A percentile compares a stretch with the other conserved stretches of the same genome.
phyloP scores from a whole-genome alignment of 345 rosid genomes.

The Gossypium herbaceum region DNA sequence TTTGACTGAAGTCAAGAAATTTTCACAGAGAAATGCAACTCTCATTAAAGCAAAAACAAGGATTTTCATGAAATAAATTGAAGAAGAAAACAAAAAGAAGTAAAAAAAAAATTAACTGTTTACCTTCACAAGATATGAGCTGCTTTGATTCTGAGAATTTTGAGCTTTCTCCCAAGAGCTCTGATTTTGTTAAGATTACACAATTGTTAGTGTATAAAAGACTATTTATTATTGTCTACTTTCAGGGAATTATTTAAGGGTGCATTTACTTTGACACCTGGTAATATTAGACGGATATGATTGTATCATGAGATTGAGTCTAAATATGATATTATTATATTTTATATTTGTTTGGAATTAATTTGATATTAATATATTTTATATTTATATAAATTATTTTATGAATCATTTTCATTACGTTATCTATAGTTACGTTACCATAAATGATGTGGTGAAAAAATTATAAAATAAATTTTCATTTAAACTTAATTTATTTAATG shows the following conservation, averaged over 20 bases:
- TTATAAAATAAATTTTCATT: too few relatives aligned
- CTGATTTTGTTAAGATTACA: neutral
- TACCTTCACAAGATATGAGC: neutral
- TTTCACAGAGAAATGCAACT: neutral
- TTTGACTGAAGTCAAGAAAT: neutral
- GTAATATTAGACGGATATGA: too few relatives aligned
- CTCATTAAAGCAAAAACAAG: neutral
- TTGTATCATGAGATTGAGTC: too few relatives aligned
- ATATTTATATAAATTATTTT: too few relatives aligned
- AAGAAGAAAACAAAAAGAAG: neutral
- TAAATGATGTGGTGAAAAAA: too few relatives aligned
- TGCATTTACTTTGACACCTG: too few relatives aligned
- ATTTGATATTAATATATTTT: too few relatives aligned
- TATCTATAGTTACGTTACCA: too few relatives aligned
- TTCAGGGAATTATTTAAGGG: neutral
- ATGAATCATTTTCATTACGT: rapidly evolving
- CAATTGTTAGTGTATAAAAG: neutral
- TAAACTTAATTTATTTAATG: too few relatives aligned
- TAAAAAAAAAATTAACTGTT: neutral
- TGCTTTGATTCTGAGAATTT: neutral
- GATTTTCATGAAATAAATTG: neutral
- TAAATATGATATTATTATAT: too few relatives aligned
- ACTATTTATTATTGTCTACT: neutral
- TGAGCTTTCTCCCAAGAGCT: neutral
- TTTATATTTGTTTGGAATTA: rapidly evolving